phyloP scores from a whole-genome alignment of 805 yeast species.

The Lachancea sp. region DNA sequence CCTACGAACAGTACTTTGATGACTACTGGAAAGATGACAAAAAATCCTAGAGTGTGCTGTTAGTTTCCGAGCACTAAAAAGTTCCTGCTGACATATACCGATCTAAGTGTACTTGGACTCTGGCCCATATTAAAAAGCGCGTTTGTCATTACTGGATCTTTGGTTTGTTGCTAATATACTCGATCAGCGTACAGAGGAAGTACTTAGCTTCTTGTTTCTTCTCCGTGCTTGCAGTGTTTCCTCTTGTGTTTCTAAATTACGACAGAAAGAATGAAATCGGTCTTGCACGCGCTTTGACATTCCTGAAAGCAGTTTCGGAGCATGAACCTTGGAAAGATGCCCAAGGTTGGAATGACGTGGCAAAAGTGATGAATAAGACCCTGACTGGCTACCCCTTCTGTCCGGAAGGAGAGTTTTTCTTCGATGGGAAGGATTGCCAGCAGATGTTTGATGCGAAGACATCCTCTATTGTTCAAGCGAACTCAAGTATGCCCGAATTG shows the following conservation, averaged over 20 bases:
- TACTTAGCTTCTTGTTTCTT: background rate
- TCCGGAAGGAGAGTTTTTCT: background rate
- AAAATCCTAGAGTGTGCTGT: background rate
- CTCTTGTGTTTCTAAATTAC: background rate
- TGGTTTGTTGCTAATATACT: no score
- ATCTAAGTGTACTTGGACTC: background rate
- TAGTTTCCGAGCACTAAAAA: no score
- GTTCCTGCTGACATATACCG: background rate
- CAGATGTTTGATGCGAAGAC: background rate
- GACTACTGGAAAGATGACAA: background rate
- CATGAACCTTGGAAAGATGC: background rate
- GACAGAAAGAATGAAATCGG: background rate
- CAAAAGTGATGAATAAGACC: background rate
- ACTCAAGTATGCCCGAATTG: background rate
- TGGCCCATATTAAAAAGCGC: no score
- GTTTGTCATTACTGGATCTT: no score
- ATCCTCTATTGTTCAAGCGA: background rate
- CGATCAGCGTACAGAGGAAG: no score
- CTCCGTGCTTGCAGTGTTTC: background rate
- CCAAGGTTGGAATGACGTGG: background rate
- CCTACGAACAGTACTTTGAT: background rate
- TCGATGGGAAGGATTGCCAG: background rate
- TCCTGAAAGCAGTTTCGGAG: background rate
- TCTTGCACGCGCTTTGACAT: background rate
- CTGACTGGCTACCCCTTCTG: background rate